phyloP scores from a whole-genome alignment of 805 yeast species.

The Clavispora carvajalis region DNA sequence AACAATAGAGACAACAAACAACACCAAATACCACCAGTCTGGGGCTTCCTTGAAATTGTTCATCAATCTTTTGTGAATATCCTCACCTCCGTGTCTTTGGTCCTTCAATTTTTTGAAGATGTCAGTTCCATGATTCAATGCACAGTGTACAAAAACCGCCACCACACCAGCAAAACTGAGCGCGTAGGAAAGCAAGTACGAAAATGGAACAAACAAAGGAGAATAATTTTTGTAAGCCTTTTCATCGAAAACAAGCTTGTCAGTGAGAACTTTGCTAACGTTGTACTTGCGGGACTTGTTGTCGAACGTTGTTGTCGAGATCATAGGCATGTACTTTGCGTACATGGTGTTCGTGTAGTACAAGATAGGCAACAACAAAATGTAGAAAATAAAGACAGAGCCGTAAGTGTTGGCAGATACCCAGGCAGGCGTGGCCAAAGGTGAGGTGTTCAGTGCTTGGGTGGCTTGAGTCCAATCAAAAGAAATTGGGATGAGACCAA shows the following conservation, averaged over 20 bases:
- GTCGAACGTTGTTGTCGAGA: conserved; percentile 17
- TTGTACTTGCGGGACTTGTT: conserved; percentile 15
- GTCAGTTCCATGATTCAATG: conserved; percentile 17
- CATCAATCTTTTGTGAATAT: conserved; percentile 19
- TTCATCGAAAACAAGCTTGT: conserved; percentile 12
- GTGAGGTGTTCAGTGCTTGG: conserved; percentile 16
- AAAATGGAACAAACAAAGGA: conserved; percentile 17
- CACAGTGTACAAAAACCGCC: conserved; percentile 16
- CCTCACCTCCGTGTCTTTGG: conserved; percentile 14
- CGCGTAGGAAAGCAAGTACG: conserved; percentile 17
- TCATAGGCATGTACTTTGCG: conserved; percentile 20
- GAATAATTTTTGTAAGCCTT: conserved; percentile 14
- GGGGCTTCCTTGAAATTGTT: conserved; percentile 17
- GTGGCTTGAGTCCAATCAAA: conserved; percentile 17
- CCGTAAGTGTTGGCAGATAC: conserved; percentile 16
- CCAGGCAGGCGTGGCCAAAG: conserved; percentile 15
- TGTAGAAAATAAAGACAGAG: conserved; percentile 14
- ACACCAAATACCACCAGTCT: conserved; percentile 17
- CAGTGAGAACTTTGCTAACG: conserved; percentile 14
- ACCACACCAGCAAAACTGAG: conserved; percentile 18
- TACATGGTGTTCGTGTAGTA: conserved; percentile 20
- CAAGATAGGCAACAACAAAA: conserved; percentile 12
- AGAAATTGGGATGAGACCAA: conserved; percentile 11
- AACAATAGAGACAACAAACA: conserved; percentile 9
- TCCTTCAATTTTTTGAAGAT: conserved; percentile 13